Percentiles rank a stretch among this genome's conserved stretches.
Evolutionary conservation across 441 rosid species (phyloP).

Genomic region (Erodium moschatum): DNA sequence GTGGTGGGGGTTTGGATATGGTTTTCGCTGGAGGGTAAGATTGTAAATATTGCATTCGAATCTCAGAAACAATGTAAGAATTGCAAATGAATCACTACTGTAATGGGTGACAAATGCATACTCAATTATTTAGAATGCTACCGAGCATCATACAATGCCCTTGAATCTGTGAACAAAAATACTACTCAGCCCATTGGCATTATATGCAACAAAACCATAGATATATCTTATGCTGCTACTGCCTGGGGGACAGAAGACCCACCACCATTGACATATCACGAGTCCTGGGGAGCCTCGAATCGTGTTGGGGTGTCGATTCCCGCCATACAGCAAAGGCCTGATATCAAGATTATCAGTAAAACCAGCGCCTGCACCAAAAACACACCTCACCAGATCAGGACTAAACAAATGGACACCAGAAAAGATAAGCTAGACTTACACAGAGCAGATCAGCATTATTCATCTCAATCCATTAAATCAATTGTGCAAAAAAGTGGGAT

Average conservation of each 20-base stretch:
- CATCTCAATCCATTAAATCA: neutral
- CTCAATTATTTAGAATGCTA: neutral
- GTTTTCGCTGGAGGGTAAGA: neutral
- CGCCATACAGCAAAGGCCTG: conserved; percentile 93
- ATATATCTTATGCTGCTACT: neutral
- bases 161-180: neutral
- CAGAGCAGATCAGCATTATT: neutral
- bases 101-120: neutral
- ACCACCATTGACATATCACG: conserved; percentile 29
- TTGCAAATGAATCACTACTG: neutral
- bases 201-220: neutral
- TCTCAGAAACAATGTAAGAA: neutral
- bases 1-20: neutral
- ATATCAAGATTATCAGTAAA: conserved; percentile 71
- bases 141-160: neutral
- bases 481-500: too few species aligned
- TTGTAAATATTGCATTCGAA: neutral
- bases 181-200: neutral
- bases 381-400: conserved; percentile 7
- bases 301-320: conserved; percentile 87
- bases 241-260: neutral
- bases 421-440: neutral
- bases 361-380: conserved; percentile 58
- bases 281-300: conserved; percentile 84
- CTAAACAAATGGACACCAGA: conserved; percentile 10